Evolutionary conservation across 2,329 filamentous ascomycete species (phyloP), one percentile per base, ranked within the genome.

Genomic region (Thielaviopsis ethacetica): DNA sequence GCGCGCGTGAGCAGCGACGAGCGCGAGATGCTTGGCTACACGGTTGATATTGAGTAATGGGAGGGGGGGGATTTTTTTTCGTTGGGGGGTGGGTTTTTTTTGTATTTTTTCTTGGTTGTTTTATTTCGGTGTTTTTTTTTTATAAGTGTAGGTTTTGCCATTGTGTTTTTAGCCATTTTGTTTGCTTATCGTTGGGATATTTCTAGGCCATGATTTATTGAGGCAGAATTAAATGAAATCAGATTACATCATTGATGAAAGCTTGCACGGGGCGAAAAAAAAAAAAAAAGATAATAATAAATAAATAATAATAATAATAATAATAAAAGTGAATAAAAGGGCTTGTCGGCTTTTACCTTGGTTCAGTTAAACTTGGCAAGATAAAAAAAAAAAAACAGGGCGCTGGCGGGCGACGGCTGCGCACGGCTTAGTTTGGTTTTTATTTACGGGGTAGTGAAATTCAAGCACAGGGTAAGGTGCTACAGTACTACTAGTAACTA

Each of bases 11-110:
- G 71, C 47, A 78, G 80, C 58, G 76, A 79, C 47, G 66, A 72
- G 56, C 68, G 79, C 57, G 76, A 78, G 62, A 68, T 64, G 30
- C 72, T 82, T 75, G 79, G 79, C 1, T 82, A 76, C 75, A 76
- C 79, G 2, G 73, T 72, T 7, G 79, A 81, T 65, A 65, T 79
- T 15, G 30, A 53, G 27, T 55, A 52, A 47, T 27, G 30, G 10
- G 10, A 34, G 6, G 4, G 26, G 26, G 4, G 26, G 26, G 26
- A 9, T 4, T 27, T 56, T 17, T 6, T n/a, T 34, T 50, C 51
- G n/a, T 27, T 26, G 24, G 17, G 38, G 17, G 2, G 38, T 15
- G 30, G 30, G 5, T 44, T 44, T 44, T 2, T 44, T 34, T 34
- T 34, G 12, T n/a, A 2, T 44, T 44, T 44, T 44, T 2, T 44